These are phyloP conservation scores for Patellifolia procumbens DNA, from an alignment of 179 eudicot species.

Conservation along the genomic window DNA sequence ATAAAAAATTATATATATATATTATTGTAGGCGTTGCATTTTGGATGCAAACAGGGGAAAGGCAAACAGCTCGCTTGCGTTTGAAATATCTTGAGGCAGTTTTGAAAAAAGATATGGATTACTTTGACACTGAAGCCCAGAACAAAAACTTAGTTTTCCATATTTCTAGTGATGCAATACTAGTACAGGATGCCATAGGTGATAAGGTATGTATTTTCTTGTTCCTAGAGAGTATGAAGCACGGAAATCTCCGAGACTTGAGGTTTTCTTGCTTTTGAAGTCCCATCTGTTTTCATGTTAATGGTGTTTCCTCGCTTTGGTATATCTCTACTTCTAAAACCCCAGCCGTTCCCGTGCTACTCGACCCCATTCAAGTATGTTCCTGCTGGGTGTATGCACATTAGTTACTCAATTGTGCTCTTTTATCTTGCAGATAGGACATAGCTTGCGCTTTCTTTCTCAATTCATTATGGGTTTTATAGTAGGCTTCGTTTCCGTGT, in stretches of 20 bases:
- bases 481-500: conserved; percentile 58
- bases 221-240: neutral
- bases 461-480: conserved; percentile 59
- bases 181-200: conserved; percentile 79
- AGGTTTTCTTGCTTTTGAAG: too few species aligned
- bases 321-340: too few species aligned
- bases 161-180: conserved; percentile 68
- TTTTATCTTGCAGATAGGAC: conserved; percentile 57
- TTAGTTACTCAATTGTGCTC: neutral
- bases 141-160: conserved; percentile 54
- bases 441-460: conserved; percentile 61
- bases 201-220: conserved; percentile 45
- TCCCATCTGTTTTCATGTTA: too few species aligned
- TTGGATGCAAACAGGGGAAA: conserved; percentile 80
- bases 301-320: too few species aligned
- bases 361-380: neutral
- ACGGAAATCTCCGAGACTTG: neutral
- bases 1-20: too few species aligned
- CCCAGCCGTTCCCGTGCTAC: too few species aligned
- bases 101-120: conserved; percentile 50
- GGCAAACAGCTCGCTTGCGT: conserved; percentile 62
- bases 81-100: conserved; percentile 57
- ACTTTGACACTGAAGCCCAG: conserved; percentile 63
- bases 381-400: neutral
- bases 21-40: conserved; percentile 67